Conservation (phyloP, 805 yeast species). For the Torulaspora gathmanii region DNA sequence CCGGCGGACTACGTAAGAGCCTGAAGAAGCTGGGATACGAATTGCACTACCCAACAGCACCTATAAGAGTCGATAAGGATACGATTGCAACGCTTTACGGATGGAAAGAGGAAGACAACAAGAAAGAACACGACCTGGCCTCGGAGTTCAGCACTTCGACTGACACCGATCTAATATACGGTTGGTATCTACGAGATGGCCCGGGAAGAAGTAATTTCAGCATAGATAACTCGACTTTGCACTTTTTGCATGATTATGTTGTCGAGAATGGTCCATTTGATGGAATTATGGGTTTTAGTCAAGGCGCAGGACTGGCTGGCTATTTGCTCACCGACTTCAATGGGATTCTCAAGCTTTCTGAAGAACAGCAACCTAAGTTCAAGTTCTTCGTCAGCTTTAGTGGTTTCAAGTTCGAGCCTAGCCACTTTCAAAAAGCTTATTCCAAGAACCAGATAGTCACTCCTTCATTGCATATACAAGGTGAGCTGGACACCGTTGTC, state of each 20-base stretch:
- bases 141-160: slow-evolving; percentile 31
- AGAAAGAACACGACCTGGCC: slow-evolving; percentile 45
- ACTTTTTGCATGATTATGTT: slow-evolving; percentile 42
- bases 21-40: slow-evolving; percentile 58
- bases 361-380: slow-evolving; percentile 42
- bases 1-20: slow-evolving; percentile 79
- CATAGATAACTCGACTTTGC: slow-evolving; percentile 37
- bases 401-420: slow-evolving; percentile 46
- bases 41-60: slow-evolving; percentile 70
- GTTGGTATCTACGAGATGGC: slow-evolving; percentile 61
- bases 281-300: slow-evolving; percentile 86
- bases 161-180: slow-evolving; percentile 34
- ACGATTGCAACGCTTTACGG: slow-evolving; percentile 38
- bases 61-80: slow-evolving; percentile 52
- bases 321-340: slow-evolving; percentile 53
- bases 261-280: slow-evolving; percentile 66
- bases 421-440: slow-evolving; percentile 20
- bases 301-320: slow-evolving; percentile 83
- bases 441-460: slow-evolving; percentile 19
- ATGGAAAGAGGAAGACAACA: not conserved
- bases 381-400: slow-evolving; percentile 72
- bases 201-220: slow-evolving; percentile 37
- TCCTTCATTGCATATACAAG: slow-evolving; percentile 66
- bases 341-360: slow-evolving; percentile 37
- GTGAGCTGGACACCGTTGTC: slow-evolving; percentile 86